phyloP scores from a whole-genome alignment of 2,329 filamentous ascomycete species.

The Diaporthe amygdali region DNA sequence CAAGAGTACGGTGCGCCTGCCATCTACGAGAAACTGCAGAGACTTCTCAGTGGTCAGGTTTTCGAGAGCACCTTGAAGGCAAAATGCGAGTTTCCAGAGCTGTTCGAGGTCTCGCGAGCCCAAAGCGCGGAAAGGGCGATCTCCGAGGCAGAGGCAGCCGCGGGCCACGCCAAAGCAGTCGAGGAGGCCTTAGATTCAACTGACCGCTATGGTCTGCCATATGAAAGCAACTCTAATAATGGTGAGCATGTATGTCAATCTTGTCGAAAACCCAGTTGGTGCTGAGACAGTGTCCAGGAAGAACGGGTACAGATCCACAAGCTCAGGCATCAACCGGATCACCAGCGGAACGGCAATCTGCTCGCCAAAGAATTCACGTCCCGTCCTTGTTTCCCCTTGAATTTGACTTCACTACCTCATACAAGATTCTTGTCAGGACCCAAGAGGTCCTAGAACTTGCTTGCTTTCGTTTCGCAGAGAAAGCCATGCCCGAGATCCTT shows the following conservation, averaged over 20 bases:
- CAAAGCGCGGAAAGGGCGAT: background rate
- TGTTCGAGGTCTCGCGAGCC: background rate
- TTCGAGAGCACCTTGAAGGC: background rate
- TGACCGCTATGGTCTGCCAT: background rate
- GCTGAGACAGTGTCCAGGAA: background rate
- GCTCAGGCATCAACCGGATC: background rate
- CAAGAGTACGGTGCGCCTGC: background rate
- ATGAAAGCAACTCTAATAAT: background rate
- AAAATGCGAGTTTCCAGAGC: background rate
- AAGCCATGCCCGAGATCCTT: constrained; percentile 37
- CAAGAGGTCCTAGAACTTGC: constrained; percentile 43
- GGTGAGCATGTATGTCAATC: background rate
- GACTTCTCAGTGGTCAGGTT: background rate
- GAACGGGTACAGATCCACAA: background rate
- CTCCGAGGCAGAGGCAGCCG: background rate
- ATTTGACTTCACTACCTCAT: constrained; percentile 41
- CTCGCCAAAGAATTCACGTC: background rate
- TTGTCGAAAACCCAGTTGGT: background rate
- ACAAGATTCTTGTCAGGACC: constrained; percentile 40
- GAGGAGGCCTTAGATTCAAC: background rate
- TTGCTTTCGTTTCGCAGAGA: constrained; percentile 44
- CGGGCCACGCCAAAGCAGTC: background rate
- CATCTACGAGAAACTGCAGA: background rate
- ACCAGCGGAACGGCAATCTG: background rate
- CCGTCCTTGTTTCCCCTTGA: constrained; percentile 37